These are phyloP conservation scores for Kwoniella sp. DNA, from an alignment of 768 basidiomycete genomes.

Conservation along the genomic window DNA sequence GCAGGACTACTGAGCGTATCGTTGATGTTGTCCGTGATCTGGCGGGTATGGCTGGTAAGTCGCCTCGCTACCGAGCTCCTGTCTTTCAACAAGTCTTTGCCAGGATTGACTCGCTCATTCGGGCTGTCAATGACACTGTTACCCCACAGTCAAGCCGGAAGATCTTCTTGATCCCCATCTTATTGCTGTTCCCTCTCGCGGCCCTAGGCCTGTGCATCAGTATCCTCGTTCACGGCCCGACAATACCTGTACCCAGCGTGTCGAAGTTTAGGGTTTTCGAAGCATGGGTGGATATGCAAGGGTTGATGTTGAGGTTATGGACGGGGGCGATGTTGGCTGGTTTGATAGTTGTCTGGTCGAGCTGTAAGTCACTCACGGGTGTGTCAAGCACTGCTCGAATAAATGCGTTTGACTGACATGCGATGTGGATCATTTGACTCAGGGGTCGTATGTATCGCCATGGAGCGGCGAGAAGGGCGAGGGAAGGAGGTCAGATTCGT, in stretches of 20 bases:
- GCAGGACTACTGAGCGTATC: background rate
- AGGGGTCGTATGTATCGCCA: background rate
- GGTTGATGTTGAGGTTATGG: conserved; percentile 9
- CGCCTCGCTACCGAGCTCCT: background rate
- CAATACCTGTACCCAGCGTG: conserved; percentile 3
- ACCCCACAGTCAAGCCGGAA: background rate
- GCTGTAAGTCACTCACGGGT: background rate
- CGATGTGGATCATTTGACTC: too few species aligned
- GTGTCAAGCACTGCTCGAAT: too few species aligned
- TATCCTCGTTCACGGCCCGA: background rate
- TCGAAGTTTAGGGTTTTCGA: background rate
- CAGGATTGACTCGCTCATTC: too few species aligned
- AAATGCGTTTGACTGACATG: too few species aligned
- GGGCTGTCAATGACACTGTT: background rate
- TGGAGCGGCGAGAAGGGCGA: background rate
- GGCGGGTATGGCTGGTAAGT: conserved; percentile 9
- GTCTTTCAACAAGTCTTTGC: too few species aligned
- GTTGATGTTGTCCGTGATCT: background rate
- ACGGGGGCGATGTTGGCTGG: background rate
- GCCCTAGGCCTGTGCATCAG: background rate
- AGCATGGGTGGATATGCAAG: conserved; percentile 1
- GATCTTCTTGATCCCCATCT: background rate
- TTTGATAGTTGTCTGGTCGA: background rate
- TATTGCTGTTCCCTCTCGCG: background rate
- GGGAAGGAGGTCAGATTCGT: background rate